phyloP scores from a whole-genome alignment of 169 alveolate genomes.

The Theileria orientalis region DNA sequence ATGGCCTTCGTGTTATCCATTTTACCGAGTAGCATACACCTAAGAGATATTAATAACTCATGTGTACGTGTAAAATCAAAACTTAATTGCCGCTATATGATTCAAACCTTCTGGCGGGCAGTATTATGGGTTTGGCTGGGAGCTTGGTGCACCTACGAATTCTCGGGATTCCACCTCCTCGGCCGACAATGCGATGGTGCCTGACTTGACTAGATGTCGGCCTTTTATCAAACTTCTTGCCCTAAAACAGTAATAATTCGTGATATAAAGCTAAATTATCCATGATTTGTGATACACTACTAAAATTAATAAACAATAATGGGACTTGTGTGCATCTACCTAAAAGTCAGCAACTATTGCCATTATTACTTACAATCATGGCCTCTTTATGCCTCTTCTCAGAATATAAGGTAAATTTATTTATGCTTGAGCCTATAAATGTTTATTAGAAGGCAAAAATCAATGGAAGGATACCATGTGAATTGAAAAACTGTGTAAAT shows the following conservation, averaged over 20 bases:
- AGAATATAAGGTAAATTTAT: slow-evolving; percentile 49
- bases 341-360: neutral
- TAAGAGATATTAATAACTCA: neutral
- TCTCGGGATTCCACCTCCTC: slow-evolving; percentile 77
- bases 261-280: neutral
- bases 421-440: neutral
- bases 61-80: neutral
- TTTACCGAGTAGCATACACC: slow-evolving; percentile 84
- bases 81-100: too few species aligned
- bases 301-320: neutral
- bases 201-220: slow-evolving; percentile 74
- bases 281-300: neutral
- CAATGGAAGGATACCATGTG: neutral
- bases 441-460: neutral
- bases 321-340: too few species aligned
- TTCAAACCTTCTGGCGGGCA: slow-evolving; percentile 76
- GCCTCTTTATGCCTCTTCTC: slow-evolving; percentile 81
- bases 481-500: neutral
- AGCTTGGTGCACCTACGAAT: slow-evolving; percentile 68
- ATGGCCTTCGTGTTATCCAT: slow-evolving; percentile 84
- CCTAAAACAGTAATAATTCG: slow-evolving; percentile 49
- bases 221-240: slow-evolving; percentile 67
- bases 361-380: slow-evolving; percentile 40
- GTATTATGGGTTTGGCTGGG: slow-evolving; percentile 72
- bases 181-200: slow-evolving; percentile 75